Percentiles rank a stretch among this genome's conserved stretches.
Conservation (phyloP, 257 asterid genomes). For the Leptodermis oblonga region DNA sequence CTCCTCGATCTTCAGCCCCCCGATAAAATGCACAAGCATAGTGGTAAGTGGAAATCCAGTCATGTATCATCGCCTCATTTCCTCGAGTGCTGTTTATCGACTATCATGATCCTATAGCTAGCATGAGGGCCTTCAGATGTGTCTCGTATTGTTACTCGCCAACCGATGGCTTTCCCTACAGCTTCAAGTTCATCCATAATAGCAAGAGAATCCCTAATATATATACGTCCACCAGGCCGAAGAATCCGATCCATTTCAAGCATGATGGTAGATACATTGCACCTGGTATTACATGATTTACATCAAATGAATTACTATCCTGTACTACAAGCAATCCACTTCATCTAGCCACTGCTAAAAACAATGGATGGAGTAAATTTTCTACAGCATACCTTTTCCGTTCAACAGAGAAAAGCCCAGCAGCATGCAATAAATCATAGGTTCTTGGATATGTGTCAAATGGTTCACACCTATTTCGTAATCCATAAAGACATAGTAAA, state of each 20-base stretch:
- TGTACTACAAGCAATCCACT: neutral
- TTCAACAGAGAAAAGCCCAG: conserved; percentile 64
- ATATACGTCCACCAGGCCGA: conserved; percentile 83
- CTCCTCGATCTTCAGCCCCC: neutral
- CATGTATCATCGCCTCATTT: conserved; percentile 3
- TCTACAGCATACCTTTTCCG: conserved; percentile 41
- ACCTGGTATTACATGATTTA: conserved; percentile 37
- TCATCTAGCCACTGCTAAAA: neutral
- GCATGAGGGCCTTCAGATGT: conserved; percentile 94
- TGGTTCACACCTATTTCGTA: conserved; percentile 57
- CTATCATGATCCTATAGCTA: conserved; percentile 59
- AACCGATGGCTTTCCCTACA: conserved; percentile 66
- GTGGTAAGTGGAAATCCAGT: neutral
- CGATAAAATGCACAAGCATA: neutral
- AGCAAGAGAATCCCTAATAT: conserved; percentile 57
- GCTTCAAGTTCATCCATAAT: conserved; percentile 73
- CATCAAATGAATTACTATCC: conserved; percentile 7
- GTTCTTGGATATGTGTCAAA: conserved; percentile 74
- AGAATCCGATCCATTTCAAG: conserved; percentile 91
- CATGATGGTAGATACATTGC: conserved; percentile 74
- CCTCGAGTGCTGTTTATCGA: conserved; percentile 51
- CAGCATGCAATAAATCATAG: conserved; percentile 77
- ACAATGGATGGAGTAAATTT: neutral
- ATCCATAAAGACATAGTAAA: neutral
- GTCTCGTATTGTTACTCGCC: conserved; percentile 68